Conservation (phyloP, 805 yeast species). For the Cyberlindnera maritima region DNA sequence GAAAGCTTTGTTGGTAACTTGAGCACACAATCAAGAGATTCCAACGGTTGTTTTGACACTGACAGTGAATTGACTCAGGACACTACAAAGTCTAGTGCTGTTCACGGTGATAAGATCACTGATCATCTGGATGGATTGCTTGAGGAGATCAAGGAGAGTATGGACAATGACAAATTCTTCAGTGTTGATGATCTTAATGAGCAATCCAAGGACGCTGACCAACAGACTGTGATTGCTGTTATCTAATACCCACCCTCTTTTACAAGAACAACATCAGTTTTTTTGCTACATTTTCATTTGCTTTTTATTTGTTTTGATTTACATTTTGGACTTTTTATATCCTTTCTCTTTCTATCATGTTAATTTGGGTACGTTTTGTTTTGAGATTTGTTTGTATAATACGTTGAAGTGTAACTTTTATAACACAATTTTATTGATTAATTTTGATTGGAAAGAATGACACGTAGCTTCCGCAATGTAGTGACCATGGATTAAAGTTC, state of each 20-base stretch:
- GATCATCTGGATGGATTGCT: conserved; percentile 21
- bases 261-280: no score
- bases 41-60: conserved; percentile 14
- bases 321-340: background rate
- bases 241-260: background rate
- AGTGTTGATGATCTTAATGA: background rate
- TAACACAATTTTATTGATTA: background rate
- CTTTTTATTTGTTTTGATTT: background rate
- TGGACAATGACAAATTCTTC: conserved; percentile 12
- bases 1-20: conserved; percentile 20
- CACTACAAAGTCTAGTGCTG: conserved; percentile 12
- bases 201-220: background rate
- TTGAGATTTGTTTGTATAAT: background rate
- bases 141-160: conserved; percentile 25
- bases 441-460: background rate
- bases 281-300: background rate
- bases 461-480: background rate
- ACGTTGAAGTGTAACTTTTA: background rate
- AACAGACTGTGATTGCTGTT: background rate
- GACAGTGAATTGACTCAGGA: conserved; percentile 18
- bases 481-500: conserved; percentile 8
- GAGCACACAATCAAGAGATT: conserved; percentile 7
- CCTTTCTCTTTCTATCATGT: no score
- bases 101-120: conserved; percentile 3
- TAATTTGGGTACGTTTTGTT: background rate